A percentile compares a stretch with the other conserved stretches of the same genome.
phyloP scores from a whole-genome alignment of 1,139 yeast genomes.

The Taphrina communis region DNA sequence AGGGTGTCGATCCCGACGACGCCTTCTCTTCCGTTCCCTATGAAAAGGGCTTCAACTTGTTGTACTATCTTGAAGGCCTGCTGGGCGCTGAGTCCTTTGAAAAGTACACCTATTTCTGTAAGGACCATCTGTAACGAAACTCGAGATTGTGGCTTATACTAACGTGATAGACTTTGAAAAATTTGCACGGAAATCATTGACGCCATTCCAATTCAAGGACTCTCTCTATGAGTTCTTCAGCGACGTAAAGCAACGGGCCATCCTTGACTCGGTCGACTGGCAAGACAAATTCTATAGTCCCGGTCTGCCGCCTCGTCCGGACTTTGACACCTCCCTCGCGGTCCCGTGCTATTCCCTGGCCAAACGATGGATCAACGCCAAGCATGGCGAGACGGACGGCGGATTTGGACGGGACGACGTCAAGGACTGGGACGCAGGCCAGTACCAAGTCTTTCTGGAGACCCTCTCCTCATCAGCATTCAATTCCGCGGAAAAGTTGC shows the following conservation, averaged over 20 bases:
- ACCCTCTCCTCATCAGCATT: slow-evolving; percentile 57
- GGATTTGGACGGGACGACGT: slow-evolving; percentile 58
- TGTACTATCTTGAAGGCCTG: slow-evolving; percentile 71
- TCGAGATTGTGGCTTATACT: not conserved
- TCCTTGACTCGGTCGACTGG: slow-evolving; percentile 79
- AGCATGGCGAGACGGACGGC: slow-evolving; percentile 33
- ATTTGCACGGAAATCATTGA: slow-evolving; percentile 73
- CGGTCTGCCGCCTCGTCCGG: slow-evolving; percentile 82
- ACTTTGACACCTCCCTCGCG: slow-evolving; percentile 77
- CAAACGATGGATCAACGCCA: slow-evolving; percentile 62
- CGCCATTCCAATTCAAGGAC: slow-evolving; percentile 80
- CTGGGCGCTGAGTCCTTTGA: slow-evolving; percentile 69
- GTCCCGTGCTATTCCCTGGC: slow-evolving; percentile 74
- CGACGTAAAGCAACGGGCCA: slow-evolving; percentile 51
- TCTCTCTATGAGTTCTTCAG: slow-evolving; percentile 65
- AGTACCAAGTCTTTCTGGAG: slow-evolving; percentile 78
- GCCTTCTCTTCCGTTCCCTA: slow-evolving; percentile 87
- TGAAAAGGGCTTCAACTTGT: slow-evolving; percentile 69
- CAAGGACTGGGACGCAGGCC: slow-evolving; percentile 68
- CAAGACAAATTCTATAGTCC: slow-evolving; percentile 77
- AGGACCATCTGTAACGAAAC: not conserved
- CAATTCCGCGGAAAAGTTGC: slow-evolving; percentile 53
- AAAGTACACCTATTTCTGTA: slow-evolving; percentile 71
- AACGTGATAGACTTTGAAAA: slow-evolving; percentile 60
- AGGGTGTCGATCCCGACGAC: slow-evolving; percentile 78